These are phyloP conservation scores for Globisporangium parvum DNA, from an alignment of 352 stramenopile genomes.

Conservation along the genomic window DNA sequence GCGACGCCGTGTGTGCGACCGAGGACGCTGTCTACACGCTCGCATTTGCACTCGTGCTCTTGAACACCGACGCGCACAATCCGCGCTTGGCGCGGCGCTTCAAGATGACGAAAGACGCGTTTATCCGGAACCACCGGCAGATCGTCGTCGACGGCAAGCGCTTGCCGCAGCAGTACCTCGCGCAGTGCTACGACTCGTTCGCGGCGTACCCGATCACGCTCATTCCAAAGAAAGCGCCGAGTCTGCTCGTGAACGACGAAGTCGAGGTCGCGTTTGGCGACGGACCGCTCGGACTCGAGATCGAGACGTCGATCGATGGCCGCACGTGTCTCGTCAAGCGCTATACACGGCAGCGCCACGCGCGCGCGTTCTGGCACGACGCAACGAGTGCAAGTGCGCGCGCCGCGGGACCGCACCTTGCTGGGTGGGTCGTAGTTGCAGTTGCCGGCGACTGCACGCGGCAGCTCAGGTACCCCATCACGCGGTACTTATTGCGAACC, in stretches of 20 bases:
- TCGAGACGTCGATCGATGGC: constrained; percentile 74
- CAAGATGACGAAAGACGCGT: constrained; percentile 72
- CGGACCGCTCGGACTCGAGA: constrained; percentile 49
- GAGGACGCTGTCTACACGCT: constrained; percentile 76
- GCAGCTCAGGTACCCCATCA: constrained; percentile 55
- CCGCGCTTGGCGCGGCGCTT: constrained; percentile 49
- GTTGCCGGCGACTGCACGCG: constrained; percentile 68
- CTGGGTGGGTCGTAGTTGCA: constrained; percentile 62
- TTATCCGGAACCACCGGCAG: constrained; percentile 68
- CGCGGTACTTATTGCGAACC: constrained; percentile 68
- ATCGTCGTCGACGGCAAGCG: constrained; percentile 32
- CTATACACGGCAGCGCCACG: constrained; percentile 16
- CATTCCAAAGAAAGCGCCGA: constrained; percentile 42
- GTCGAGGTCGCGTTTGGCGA: constrained; percentile 63
- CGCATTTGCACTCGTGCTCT: constrained; percentile 68
- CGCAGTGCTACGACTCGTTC: constrained; percentile 64
- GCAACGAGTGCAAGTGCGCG: constrained; percentile 11
- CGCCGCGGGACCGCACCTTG: constrained; percentile 16
- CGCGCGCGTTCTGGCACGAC: constrained; percentile 15
- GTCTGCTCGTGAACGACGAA: constrained; percentile 38
- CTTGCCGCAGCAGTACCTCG: constrained; percentile 45
- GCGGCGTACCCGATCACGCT: constrained; percentile 45
- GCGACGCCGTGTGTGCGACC: constrained; percentile 43
- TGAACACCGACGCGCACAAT: constrained; percentile 81
- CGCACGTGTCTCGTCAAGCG: constrained; percentile 62